Percentiles rank a stretch among this genome's conserved stretches.
phyloP scores from a whole-genome alignment of 805 yeast species.

The Metschnikowia sp. region DNA sequence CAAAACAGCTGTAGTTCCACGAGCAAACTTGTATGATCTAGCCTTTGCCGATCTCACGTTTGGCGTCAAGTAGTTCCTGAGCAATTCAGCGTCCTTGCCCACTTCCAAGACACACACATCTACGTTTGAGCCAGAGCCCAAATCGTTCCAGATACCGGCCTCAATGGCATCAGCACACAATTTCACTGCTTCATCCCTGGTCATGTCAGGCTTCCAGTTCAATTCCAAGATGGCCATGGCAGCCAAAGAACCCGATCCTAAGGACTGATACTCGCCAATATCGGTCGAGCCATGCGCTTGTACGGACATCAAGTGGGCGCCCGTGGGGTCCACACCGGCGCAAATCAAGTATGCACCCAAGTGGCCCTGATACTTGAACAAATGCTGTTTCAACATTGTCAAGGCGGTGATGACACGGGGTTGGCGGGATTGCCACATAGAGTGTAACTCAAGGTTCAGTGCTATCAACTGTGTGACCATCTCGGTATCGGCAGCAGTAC shows the following conservation, averaged over 20 bases:
- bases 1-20: conserved; percentile 92
- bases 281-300: conserved; percentile 99
- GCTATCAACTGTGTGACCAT: conserved; percentile 93
- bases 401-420: conserved; percentile 94
- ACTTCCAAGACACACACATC: conserved; percentile 96
- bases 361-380: conserved; percentile 96
- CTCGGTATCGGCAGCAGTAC: conserved; percentile 99
- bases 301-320: conserved; percentile 85
- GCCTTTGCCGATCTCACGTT: conserved; percentile 82
- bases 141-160: conserved; percentile 98
- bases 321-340: conserved; percentile 97
- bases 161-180: conserved; percentile 90
- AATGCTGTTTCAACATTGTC: conserved; percentile 90
- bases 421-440: conserved; percentile 75
- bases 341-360: conserved; percentile 96
- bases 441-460: conserved; percentile 86
- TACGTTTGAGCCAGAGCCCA: conserved; percentile 98
- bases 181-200: conserved; percentile 86
- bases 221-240: conserved; percentile 97
- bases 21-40: conserved; percentile 75
- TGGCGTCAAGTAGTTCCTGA: conserved; percentile 87
- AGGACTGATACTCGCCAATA: conserved; percentile 85
- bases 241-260: conserved; percentile 96
- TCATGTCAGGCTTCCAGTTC: conserved; percentile 74
- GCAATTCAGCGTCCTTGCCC: conserved; percentile 81